phyloP scores from a whole-genome alignment of 768 basidiomycete genomes.

The Candolleomyces efflorescens region DNA sequence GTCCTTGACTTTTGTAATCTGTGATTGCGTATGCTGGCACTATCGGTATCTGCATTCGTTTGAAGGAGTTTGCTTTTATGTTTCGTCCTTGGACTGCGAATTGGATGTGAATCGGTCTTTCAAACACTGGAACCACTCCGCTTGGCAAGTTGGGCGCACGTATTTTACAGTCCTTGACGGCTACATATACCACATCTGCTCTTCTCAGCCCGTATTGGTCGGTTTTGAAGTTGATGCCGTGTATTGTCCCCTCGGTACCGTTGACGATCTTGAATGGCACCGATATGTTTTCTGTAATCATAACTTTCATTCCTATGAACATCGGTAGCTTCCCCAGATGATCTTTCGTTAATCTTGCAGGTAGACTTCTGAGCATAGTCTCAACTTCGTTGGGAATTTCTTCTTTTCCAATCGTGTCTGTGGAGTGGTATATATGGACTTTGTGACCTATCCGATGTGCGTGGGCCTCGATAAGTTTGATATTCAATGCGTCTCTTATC shows the following conservation, averaged over 20 bases:
- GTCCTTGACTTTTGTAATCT: constrained; percentile 4
- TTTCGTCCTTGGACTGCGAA: not conserved
- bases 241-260: not conserved
- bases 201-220: not conserved
- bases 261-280: constrained; percentile 7
- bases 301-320: constrained; percentile 15
- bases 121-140: not conserved
- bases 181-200: not conserved
- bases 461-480: constrained; percentile 5
- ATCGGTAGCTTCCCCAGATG: constrained; percentile 12
- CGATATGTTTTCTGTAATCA: constrained; percentile 18
- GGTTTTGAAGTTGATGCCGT: not conserved
- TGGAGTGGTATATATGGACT: constrained; percentile 1
- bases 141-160: not conserved
- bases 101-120: not conserved
- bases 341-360: constrained; percentile 3
- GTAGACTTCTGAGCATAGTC: no score
- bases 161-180: not conserved
- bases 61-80: not conserved
- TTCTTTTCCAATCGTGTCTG: not conserved
- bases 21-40: not conserved
- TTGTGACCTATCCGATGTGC: not conserved
- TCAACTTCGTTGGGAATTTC: no score
- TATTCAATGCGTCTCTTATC: constrained; percentile 11
- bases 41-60: not conserved